Evolutionary conservation across 805 yeast genomes (phyloP), one percentile per base, ranked within the genome.

Genomic region (Pichia thaimueangensis): DNA sequence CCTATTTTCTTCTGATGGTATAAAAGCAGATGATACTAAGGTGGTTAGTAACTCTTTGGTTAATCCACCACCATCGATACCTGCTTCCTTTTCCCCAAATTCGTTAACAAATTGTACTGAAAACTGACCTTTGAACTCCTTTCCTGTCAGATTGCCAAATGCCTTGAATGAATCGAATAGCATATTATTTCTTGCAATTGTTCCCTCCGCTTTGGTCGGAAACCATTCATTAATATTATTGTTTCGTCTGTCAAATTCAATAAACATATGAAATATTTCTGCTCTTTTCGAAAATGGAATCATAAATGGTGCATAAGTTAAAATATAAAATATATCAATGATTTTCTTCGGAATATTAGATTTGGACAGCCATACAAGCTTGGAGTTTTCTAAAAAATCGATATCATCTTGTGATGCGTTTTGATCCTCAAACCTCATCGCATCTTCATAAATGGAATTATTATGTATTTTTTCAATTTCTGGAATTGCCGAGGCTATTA

Each of bases 61-160:
- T 20, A 91, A 68, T 1, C 98, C 98, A 11, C 97, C 98, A 7
- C 98, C 98, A 60, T 91, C 98, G 33, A 91, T 82, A 1, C 98
- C 98, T 0, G 81, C 87, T 58, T 91, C 97, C 22, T 39, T 49
- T 28, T 68, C 74, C 2, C 89, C 95, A 62, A 80, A 76, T 43
- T 82, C 74, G 53, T 86, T 84, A 29, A 67, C 66, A 56, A 93
- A 88, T 13, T 71, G 71, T 2, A 93, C 87, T 1, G 74, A 65
- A 9, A 89, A 59, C 28, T 68, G 69, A 8, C 70, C 56, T 53
- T 84, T 87, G 58, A 89, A 74, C 4, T 64, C 63, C 1, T 67
- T 54, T 0, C 88, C 86, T 9, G 55, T 40, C 1, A 71, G 52
- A 3, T 65, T 61, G 25, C 74, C 71, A 54, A 82, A 82, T 6